phyloP scores from a whole-genome alignment of 2,329 filamentous ascomycete genomes.

The Venturia aucupariae region DNA sequence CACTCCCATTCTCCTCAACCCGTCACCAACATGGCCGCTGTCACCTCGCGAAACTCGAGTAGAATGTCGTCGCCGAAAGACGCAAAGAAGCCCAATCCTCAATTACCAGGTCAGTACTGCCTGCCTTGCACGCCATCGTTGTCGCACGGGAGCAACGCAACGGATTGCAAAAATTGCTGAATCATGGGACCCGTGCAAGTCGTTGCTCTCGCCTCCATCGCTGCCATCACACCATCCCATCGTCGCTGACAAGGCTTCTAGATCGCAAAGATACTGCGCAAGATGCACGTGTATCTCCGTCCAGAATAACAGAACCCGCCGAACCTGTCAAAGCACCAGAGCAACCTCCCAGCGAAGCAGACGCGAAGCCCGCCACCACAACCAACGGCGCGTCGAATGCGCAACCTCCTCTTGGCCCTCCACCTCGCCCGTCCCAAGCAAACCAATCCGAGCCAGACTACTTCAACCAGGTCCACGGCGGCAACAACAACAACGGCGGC shows the following conservation, averaged over 20 bases:
- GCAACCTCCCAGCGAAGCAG: conserved; percentile 19
- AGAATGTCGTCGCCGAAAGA: conserved; percentile 13
- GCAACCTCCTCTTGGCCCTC: conserved; percentile 39
- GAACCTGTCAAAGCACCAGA: conserved; percentile 13
- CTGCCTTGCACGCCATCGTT: not conserved
- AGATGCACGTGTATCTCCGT: conserved; percentile 1
- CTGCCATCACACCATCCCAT: too few species aligned
- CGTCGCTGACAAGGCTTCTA: not conserved
- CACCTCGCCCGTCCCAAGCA: conserved; percentile 36
- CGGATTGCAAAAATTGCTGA: not conserved
- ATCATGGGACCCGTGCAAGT: not conserved
- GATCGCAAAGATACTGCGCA: conserved; percentile 6
- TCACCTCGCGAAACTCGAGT: conserved; percentile 2
- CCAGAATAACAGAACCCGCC: conserved; percentile 9
- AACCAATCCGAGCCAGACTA: conserved; percentile 38
- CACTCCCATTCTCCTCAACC: not conserved
- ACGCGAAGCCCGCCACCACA: conserved; percentile 21
- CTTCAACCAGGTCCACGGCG: conserved; percentile 37
- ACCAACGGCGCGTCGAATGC: conserved; percentile 32
- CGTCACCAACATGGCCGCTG: conserved; percentile 4
- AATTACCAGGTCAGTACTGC: conserved; percentile 8
- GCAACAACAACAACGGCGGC: conserved; percentile 19
- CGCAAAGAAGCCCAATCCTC: conserved; percentile 1
- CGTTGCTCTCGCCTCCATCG: not conserved
- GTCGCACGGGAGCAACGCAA: not conserved